Base-by-base conservation (phyloP, 257 asterid species). In the Rubia yunnanensis region DNA sequence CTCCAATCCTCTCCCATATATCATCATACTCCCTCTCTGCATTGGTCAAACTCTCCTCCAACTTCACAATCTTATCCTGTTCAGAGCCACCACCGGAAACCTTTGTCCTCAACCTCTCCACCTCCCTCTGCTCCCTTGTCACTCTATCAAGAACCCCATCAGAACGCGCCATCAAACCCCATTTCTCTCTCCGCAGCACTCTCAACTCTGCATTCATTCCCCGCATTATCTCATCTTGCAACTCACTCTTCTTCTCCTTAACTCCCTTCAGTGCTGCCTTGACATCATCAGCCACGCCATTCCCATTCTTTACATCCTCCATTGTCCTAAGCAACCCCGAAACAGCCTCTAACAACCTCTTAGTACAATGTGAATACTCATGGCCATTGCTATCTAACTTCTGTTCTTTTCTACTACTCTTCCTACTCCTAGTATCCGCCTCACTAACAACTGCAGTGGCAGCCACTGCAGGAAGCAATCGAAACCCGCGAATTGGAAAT, bases 151-250 rank as follows among this genome's bases (percentile, higher is more conserved):
- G 79, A 58, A 88, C 71, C 63, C 36, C 77, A 54, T 78, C 79
- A 0, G 83, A 79, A 3, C 81, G 83, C 36, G 63, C 72, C 59
- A 73, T 14, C 56, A 94, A 78, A 52, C 50, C 65, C 32, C 55
- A 76, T 64, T 69, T 90, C 52, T 81, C 84, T 26, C 10, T 64
- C 68, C 72, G 83, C 80, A 90, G 72, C 67, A 61, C 73, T 60
- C 71, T 78, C 80, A 85, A 57, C 60, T 88, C 90, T 6, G 76
- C 80, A 74, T 86, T 57, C 35, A 94, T 85, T 23, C 79, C 87
- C 44, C 28, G 54, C 92, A 86, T 81, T 30, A 94, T 73, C 85
- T 83, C 89, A 7, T 78, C 83, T 57, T 88, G 86, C 89, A 90
- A 76, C 57, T 61, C 83, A 61, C 23, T 68, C 76, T 68, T 90